phyloP scores from a whole-genome alignment of 257 asterid genomes.

The Oldenlandia corymbosa region DNA sequence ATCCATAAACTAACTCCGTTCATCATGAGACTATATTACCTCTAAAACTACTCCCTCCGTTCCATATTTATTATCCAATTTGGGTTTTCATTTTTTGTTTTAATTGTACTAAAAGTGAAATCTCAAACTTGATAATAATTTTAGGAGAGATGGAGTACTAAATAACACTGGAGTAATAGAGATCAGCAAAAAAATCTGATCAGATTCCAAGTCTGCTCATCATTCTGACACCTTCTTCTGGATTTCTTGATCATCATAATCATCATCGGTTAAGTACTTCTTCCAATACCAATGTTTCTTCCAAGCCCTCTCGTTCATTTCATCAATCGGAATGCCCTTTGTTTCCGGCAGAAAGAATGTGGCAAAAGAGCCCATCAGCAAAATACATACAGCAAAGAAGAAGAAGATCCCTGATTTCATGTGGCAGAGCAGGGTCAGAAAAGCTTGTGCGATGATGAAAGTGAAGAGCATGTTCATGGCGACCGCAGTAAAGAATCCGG shows the following conservation, averaged over 20 bases:
- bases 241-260: background rate
- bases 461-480: constrained; percentile 48
- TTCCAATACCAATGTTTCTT: constrained; percentile 40
- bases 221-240: too few species aligned
- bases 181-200: too few species aligned
- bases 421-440: constrained; percentile 47
- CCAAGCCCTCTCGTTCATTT: constrained; percentile 45
- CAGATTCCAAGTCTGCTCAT: background rate
- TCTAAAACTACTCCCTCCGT: too few species aligned
- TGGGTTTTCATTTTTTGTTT: too few species aligned
- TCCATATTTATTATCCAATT: too few species aligned
- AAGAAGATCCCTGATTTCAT: constrained; percentile 38
- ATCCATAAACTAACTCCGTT: too few species aligned
- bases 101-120: too few species aligned
- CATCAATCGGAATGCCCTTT: constrained; percentile 47
- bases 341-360: constrained; percentile 41
- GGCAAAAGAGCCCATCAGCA: constrained; percentile 33
- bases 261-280: constrained; percentile 19
- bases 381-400: constrained; percentile 39
- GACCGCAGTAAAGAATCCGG: constrained; percentile 39
- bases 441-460: constrained; percentile 49
- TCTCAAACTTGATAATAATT: too few species aligned
- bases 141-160: too few species aligned
- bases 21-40: too few species aligned
- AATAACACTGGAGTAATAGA: too few species aligned